Conservation (phyloP, 148 eudicot genomes). For the Limonium bicolor region DNA sequence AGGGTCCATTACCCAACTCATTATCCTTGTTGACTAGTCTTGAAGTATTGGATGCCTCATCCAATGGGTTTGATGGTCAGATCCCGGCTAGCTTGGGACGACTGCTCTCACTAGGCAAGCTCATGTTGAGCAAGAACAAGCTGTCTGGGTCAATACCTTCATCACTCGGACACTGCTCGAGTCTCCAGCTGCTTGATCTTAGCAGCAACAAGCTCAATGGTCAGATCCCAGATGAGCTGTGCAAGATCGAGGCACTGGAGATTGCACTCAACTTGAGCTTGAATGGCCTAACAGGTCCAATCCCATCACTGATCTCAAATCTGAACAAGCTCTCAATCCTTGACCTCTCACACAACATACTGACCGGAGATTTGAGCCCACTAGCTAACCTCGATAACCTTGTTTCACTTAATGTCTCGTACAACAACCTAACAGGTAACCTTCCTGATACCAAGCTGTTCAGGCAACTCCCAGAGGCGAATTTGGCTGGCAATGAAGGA, state of each 20-base stretch:
- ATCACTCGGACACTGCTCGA: slow-evolving; percentile 41
- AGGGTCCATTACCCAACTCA: slow-evolving; percentile 34
- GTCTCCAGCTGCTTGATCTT: slow-evolving; percentile 72
- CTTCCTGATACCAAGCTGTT: slow-evolving; percentile 71
- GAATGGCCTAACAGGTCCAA: slow-evolving; percentile 38
- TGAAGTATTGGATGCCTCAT: slow-evolving; percentile 54
- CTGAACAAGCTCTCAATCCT: slow-evolving; percentile 49
- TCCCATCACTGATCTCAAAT: slow-evolving; percentile 45
- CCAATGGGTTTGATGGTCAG: slow-evolving; percentile 35
- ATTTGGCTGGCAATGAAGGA: slow-evolving; percentile 47
- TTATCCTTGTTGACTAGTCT: slow-evolving; percentile 43
- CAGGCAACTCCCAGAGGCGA: slow-evolving; percentile 35
- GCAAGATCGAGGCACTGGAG: slow-evolving; percentile 47
- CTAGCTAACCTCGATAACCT: slow-evolving; percentile 42
- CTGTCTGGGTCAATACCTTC: slow-evolving; percentile 55
- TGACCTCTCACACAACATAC: slow-evolving; percentile 61
- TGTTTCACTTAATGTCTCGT: slow-evolving; percentile 59
- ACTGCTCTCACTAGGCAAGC: slow-evolving; percentile 41
- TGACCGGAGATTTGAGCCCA: slow-evolving; percentile 37
- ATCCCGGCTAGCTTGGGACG: slow-evolving; percentile 58
- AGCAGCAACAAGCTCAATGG: slow-evolving; percentile 50
- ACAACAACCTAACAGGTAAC: slow-evolving; percentile 59
- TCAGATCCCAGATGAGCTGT: slow-evolving; percentile 35
- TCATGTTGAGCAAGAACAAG: slow-evolving; percentile 32
- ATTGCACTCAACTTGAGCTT: slow-evolving; percentile 62